phyloP scores from a whole-genome alignment of 75 land plant genomes.

The Sequoiadendron giganteum region DNA sequence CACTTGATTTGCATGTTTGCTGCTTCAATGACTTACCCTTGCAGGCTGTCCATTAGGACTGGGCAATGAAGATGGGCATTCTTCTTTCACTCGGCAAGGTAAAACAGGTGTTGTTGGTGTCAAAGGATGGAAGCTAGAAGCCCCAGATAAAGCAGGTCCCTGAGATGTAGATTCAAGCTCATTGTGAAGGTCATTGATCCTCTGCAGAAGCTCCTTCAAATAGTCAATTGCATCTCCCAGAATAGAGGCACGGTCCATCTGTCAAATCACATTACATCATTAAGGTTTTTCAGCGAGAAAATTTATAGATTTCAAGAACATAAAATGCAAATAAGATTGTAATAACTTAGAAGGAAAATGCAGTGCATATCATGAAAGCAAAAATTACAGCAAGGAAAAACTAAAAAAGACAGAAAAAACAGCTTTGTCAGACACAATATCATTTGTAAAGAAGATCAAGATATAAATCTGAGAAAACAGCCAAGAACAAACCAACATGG shows the following conservation, averaged over 20 bases:
- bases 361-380: background rate
- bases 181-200: conserved; percentile 91
- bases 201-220: conserved; percentile 93
- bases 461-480: too few species aligned
- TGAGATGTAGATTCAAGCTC: conserved; percentile 79
- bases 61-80: conserved; percentile 69
- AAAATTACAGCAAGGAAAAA: background rate
- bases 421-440: background rate
- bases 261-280: conserved; percentile 11
- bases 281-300: background rate
- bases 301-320: background rate
- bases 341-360: background rate
- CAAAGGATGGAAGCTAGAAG: conserved; percentile 59
- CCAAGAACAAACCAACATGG: background rate
- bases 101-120: conserved; percentile 61
- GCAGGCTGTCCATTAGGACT: conserved; percentile 87
- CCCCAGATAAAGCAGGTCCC: conserved; percentile 42
- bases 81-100: conserved; percentile 83
- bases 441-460: background rate
- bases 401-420: background rate
- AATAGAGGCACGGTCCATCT: conserved; percentile 99
- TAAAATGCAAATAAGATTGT: background rate
- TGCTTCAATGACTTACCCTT: conserved; percentile 47
- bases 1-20: background rate
- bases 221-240: conserved; percentile 98